Conservation (phyloP, 164 flowering plant genomes). For the Sedum album region DNA sequence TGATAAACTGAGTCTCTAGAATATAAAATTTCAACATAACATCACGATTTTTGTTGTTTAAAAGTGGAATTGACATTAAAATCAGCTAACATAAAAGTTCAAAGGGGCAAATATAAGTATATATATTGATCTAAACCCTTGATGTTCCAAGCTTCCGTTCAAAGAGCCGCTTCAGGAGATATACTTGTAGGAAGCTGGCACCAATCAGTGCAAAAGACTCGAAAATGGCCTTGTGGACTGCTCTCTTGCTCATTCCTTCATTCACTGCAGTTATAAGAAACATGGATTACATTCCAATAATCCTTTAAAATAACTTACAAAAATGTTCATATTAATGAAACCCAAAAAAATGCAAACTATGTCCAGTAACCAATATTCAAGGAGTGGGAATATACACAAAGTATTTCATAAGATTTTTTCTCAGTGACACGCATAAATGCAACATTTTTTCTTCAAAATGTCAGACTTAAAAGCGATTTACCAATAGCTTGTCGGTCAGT, state of each 20-base stretch:
- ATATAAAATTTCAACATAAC: neutral
- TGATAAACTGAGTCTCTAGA: neutral
- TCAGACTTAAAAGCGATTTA: slow-evolving; percentile 14
- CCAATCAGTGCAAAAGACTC: slow-evolving; percentile 81
- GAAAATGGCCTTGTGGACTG: slow-evolving; percentile 68
- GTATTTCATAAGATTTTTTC: neutral
- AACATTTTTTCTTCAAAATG: neutral
- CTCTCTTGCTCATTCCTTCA: slow-evolving; percentile 80
- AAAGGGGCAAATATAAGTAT: neutral
- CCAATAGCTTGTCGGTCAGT: slow-evolving; percentile 88
- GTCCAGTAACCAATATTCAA: neutral
- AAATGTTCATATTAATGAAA: too few species aligned
- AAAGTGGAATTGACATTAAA: neutral
- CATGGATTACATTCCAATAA: neutral
- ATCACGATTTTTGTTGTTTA: neutral
- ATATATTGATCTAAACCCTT: slow-evolving; percentile 50
- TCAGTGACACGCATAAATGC: neutral
- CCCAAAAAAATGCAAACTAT: neutral
- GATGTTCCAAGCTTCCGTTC: slow-evolving; percentile 72
- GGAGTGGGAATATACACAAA: neutral
- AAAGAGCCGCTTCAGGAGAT: slow-evolving; percentile 74
- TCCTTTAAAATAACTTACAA: neutral
- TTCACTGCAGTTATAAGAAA: slow-evolving; percentile 48
- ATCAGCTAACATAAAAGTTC: neutral
- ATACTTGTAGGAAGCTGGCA: slow-evolving; percentile 82